Evolutionary conservation across 1,284 basidiomycete species (phyloP).

Genomic region (Vanrija sp.): DNA sequence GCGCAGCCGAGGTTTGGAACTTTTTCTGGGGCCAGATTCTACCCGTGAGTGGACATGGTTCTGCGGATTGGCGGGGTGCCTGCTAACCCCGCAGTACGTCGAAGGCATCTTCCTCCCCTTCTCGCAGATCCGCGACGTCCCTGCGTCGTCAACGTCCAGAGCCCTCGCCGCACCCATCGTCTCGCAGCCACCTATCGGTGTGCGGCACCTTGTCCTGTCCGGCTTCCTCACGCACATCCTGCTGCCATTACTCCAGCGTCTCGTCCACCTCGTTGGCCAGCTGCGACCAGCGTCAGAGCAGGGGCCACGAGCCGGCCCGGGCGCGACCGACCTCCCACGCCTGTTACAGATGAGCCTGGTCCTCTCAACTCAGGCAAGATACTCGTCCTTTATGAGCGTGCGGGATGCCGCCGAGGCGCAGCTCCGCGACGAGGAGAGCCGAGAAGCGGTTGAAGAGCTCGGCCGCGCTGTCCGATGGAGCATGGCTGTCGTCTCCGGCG

Average conservation of each 20-base stretch:
- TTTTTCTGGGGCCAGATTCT: constrained; percentile 93
- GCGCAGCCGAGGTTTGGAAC: constrained; percentile 82
- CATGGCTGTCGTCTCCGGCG: constrained; percentile 14
- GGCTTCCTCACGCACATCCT: constrained; percentile 48
- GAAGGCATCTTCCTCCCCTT: constrained; percentile 54
- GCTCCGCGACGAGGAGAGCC: constrained; percentile 32
- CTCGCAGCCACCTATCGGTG: constrained; percentile 29
- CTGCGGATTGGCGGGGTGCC: background rate
- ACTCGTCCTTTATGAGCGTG: constrained; percentile 37
- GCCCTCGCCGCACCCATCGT: constrained; percentile 8
- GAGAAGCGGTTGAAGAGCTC: constrained; percentile 34
- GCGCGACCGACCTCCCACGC: constrained; percentile 32
- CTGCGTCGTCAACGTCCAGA: constrained; percentile 12
- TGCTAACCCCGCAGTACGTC: constrained; percentile 32
- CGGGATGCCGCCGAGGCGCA: constrained; percentile 12
- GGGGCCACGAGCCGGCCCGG: background rate
- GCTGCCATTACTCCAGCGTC: constrained; percentile 41
- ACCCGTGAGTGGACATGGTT: constrained; percentile 51
- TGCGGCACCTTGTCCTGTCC: constrained; percentile 46
- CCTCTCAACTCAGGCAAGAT: constrained; percentile 45
- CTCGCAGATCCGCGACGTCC: constrained; percentile 37
- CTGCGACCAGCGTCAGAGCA: constrained; percentile 5
- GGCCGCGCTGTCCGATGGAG: constrained; percentile 34
- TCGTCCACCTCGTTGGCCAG: constrained; percentile 28
- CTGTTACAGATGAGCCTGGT: constrained; percentile 48